Conservation (phyloP, 106 monocot genomes). For the Dendrobium huoshanense region DNA sequence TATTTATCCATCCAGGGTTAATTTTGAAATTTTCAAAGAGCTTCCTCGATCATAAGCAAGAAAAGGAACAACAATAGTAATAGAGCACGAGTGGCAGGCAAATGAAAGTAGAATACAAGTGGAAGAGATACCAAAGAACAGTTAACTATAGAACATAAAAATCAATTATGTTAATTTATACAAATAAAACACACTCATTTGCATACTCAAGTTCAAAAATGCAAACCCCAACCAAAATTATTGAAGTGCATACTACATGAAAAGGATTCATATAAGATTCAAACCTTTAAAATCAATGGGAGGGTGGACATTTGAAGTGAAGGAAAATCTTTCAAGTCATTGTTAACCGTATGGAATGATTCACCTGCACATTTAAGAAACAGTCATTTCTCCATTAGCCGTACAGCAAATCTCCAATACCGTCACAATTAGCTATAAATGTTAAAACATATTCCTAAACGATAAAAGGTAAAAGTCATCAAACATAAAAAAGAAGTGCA, state of each 20-base stretch:
- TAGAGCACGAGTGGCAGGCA: too few relatives aligned
- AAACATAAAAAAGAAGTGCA: not conserved
- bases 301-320: slow-evolving; percentile 75
- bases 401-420: not conserved
- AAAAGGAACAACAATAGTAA: too few relatives aligned
- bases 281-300: slow-evolving; percentile 89
- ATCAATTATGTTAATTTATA: not conserved
- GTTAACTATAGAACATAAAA: not conserved
- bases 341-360: slow-evolving; percentile 48
- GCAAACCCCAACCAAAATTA: not conserved
- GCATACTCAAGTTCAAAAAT: not conserved
- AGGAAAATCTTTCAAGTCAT: slow-evolving; percentile 75
- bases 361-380: slow-evolving; percentile 47
- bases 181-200: not conserved
- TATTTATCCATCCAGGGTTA: too few relatives aligned
- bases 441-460: not conserved
- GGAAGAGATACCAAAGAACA: too few relatives aligned
- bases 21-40: too few relatives aligned
- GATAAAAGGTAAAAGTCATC: too few relatives aligned
- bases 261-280: not conserved
- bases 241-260: not conserved
- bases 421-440: not conserved
- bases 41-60: too few relatives aligned
- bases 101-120: too few relatives aligned
- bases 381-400: not conserved